phyloP scores from a whole-genome alignment of 2,329 filamentous ascomycete species.

The Hypocreales sp. region DNA sequence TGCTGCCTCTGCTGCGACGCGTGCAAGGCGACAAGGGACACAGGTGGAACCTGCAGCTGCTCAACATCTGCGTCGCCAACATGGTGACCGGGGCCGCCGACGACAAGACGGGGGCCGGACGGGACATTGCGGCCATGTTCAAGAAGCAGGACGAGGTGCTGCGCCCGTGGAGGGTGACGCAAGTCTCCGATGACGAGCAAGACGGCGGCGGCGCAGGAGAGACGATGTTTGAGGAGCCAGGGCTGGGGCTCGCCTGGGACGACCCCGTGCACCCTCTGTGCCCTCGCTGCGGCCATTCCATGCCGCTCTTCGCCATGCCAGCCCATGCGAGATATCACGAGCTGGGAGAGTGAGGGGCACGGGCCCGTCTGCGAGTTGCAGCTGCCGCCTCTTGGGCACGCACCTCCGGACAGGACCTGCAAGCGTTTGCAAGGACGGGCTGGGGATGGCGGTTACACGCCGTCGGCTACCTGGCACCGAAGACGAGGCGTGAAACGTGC shows the following conservation, averaged over 20 bases:
- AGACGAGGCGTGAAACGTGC: no score
- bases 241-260: constrained; percentile 13
- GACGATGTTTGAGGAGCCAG: constrained; percentile 4
- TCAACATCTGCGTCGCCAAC: constrained; percentile 81
- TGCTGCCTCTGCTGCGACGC: constrained; percentile 59
- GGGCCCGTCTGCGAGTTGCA: no score
- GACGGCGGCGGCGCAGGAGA: constrained; percentile 9
- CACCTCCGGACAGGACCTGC: no score
- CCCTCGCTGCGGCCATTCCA: constrained; percentile 32
- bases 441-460: no score
- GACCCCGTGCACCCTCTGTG: constrained; percentile 18
- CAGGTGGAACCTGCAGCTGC: constrained; percentile 63
- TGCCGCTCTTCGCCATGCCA: constrained; percentile 41
- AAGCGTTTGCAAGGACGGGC: no score
- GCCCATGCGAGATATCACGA: constrained; percentile 32
- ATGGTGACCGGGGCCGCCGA: constrained; percentile 48
- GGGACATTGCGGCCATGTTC: constrained; percentile 77
- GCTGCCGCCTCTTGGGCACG: not conserved
- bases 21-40: constrained; percentile 51
- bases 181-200: constrained; percentile 17
- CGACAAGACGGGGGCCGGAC: constrained; percentile 38
- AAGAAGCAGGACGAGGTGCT: constrained; percentile 54
- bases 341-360: constrained; percentile 11
- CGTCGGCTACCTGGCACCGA: no score
- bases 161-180: constrained; percentile 43